phyloP scores from a whole-genome alignment of 805 yeast species.

The Ascoidea asiatica region DNA sequence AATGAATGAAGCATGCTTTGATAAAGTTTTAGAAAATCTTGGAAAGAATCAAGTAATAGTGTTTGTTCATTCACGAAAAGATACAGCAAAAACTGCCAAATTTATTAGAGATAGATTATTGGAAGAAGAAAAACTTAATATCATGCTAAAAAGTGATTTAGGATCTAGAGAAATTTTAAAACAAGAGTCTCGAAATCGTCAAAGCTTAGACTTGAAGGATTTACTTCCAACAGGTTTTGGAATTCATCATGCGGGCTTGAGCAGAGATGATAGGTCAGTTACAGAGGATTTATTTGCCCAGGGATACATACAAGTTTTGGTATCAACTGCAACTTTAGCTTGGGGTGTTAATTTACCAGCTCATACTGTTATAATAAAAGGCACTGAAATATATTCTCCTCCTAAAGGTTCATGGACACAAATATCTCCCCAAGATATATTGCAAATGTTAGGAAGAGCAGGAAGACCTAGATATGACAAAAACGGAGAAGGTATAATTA shows the following conservation, averaged over 20 bases:
- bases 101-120: slow-evolving; percentile 50
- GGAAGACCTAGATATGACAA: slow-evolving; percentile 93
- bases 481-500: slow-evolving; percentile 87
- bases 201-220: slow-evolving; percentile 40
- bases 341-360: slow-evolving; percentile 98
- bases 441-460: slow-evolving; percentile 97
- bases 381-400: slow-evolving; percentile 89
- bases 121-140: slow-evolving; percentile 37
- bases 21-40: slow-evolving; percentile 50
- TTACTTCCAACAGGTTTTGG: slow-evolving; percentile 67
- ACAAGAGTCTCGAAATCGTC: slow-evolving; percentile 45
- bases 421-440: slow-evolving; percentile 85
- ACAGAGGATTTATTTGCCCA: slow-evolving; percentile 84
- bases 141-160: slow-evolving; percentile 31
- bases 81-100: slow-evolving; percentile 73
- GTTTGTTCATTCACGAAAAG: slow-evolving; percentile 90
- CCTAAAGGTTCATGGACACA: slow-evolving; percentile 82
- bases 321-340: slow-evolving; percentile 87
- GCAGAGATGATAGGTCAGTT: slow-evolving; percentile 55
- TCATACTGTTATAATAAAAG: slow-evolving; percentile 85
- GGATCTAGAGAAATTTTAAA: slow-evolving; percentile 52
- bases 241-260: slow-evolving; percentile 84
- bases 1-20: slow-evolving; percentile 85
- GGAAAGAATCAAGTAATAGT: slow-evolving; percentile 71
- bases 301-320: slow-evolving; percentile 71